A percentile compares a stretch with the other conserved stretches of the same genome.
Evolutionary conservation across 768 basidiomycete genomes (phyloP).

Genomic region (Omphalotus guepiniiformis): DNA sequence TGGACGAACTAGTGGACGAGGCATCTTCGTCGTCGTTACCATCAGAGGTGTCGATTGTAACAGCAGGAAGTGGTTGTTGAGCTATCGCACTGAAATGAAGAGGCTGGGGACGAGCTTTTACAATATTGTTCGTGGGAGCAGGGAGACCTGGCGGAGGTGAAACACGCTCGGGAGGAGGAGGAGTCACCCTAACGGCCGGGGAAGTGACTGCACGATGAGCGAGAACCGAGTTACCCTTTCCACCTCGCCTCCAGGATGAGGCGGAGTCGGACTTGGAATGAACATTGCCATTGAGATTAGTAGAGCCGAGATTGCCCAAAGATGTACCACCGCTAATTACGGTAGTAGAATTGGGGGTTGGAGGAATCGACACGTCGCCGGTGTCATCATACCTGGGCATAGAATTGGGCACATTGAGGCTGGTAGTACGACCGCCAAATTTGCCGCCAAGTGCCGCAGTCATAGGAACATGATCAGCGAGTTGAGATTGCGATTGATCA

Average conservation of each 20-base stretch:
- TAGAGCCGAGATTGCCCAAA: constrained; percentile 52
- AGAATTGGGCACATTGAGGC: constrained; percentile 24
- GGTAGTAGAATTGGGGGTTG: constrained; percentile 59
- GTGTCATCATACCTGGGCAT: constrained; percentile 34
- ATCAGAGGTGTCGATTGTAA: constrained; percentile 51
- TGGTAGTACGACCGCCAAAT: constrained; percentile 61
- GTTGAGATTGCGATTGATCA: constrained; percentile 60
- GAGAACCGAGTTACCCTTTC: constrained; percentile 67
- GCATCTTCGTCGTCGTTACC: constrained; percentile 54
- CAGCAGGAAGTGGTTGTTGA: constrained; percentile 49
- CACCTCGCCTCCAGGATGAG: constrained; percentile 75
- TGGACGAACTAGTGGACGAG: constrained; percentile 59
- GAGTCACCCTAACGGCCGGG: constrained; percentile 68
- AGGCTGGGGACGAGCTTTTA: constrained; percentile 60
- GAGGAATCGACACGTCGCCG: constrained; percentile 42
- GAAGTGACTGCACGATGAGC: constrained; percentile 61
- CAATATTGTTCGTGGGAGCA: constrained; percentile 20
- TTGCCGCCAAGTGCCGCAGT: constrained; percentile 74
- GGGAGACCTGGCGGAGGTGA: constrained; percentile 43
- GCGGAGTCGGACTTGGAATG: constrained; percentile 83
- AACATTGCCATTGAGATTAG: constrained; percentile 26
- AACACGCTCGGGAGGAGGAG: constrained; percentile 57
- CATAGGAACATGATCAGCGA: constrained; percentile 72
- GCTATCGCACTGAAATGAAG: constrained; percentile 54
- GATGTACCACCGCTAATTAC: constrained; percentile 70